Conservation (phyloP, 768 basidiomycete species). For the Phanerodontia chrysosporium region DNA sequence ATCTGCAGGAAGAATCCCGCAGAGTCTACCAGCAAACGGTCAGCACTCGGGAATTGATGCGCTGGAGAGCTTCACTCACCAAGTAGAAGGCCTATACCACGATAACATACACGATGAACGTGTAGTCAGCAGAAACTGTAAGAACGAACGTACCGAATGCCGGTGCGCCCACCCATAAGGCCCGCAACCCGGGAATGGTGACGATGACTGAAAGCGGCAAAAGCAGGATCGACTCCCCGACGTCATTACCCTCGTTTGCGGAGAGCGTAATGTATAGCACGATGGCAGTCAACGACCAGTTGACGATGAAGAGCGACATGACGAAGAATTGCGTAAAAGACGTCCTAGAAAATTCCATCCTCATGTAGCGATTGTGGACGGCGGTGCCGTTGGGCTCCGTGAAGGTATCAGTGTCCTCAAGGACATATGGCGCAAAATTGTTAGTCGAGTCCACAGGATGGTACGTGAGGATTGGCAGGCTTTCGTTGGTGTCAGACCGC, state of each 20-base stretch:
- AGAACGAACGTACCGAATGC: conserved; percentile 13
- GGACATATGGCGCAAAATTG: conserved; percentile 8
- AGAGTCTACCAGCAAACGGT: conserved; percentile 6
- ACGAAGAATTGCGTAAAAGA: conserved; percentile 17
- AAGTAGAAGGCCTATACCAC: conserved; percentile 12
- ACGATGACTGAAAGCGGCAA: conserved; percentile 19
- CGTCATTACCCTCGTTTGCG: conserved; percentile 11
- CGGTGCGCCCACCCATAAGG: conserved; percentile 17
- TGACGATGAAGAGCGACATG: conserved; percentile 15
- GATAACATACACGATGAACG: neutral
- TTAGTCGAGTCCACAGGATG: conserved; percentile 14
- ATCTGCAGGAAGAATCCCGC: conserved; percentile 18
- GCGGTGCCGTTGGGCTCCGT: conserved; percentile 1
- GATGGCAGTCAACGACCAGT: conserved; percentile 19
- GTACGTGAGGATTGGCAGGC: conserved; percentile 12
- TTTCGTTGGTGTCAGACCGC: conserved; percentile 7
- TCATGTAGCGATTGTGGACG: neutral
- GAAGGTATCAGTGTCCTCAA: conserved; percentile 1
- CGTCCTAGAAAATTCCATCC: conserved; percentile 6
- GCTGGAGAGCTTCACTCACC: conserved; percentile 5
- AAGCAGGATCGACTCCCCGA: conserved; percentile 15
- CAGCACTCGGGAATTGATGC: neutral
- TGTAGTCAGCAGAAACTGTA: neutral
- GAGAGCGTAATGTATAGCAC: conserved; percentile 16
- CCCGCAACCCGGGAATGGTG: conserved; percentile 18